Evolutionary conservation across 2,329 filamentous ascomycete species (phyloP).

Genomic region (Penicillium sp.): DNA sequence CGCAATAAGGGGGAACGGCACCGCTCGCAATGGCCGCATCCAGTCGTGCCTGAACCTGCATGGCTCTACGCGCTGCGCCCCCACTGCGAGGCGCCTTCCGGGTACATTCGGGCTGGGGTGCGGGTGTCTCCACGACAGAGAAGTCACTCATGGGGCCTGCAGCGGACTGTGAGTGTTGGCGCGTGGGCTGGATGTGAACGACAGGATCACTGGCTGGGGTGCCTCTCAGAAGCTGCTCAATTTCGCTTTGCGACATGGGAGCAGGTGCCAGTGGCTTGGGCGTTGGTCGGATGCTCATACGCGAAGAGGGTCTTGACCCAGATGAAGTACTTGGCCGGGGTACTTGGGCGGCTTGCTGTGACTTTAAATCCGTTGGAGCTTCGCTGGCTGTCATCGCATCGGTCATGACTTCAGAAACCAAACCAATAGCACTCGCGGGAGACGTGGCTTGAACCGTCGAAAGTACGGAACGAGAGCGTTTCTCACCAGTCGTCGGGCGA

Average conservation of each 20-base stretch:
- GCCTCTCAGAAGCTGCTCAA: slow-evolving; percentile 26
- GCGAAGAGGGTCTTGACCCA: slow-evolving; percentile 35
- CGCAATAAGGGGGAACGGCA: slow-evolving; percentile 80
- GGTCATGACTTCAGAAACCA: slow-evolving; percentile 15
- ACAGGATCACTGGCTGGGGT: slow-evolving; percentile 50
- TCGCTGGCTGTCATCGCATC: slow-evolving; percentile 19
- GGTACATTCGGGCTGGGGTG: slow-evolving; percentile 27
- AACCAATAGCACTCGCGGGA: slow-evolving; percentile 18
- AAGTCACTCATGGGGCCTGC: slow-evolving; percentile 42
- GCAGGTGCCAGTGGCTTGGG: slow-evolving; percentile 37
- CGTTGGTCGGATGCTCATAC: slow-evolving; percentile 29
- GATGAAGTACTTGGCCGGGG: slow-evolving; percentile 24
- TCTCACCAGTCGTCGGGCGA: slow-evolving; percentile 15
- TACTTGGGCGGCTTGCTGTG: slow-evolving; percentile 14
- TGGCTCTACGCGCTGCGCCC: slow-evolving; percentile 59
- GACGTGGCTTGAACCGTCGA: slow-evolving; percentile 23
- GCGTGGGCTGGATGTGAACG: slow-evolving; percentile 21
- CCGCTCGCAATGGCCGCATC: slow-evolving; percentile 63
- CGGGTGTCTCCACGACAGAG: slow-evolving; percentile 36
- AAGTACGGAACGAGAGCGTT: slow-evolving; percentile 19
- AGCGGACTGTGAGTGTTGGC: slow-evolving; percentile 42
- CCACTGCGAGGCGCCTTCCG: slow-evolving; percentile 38
- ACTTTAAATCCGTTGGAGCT: slow-evolving; percentile 12
- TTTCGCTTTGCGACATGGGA: slow-evolving; percentile 30
- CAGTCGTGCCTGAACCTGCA: slow-evolving; percentile 54